A percentile compares a stretch with the other conserved stretches of the same genome.
Evolutionary conservation across 192 early-diverging fungal species (phyloP).

Genomic region (Coemansia sp.): DNA sequence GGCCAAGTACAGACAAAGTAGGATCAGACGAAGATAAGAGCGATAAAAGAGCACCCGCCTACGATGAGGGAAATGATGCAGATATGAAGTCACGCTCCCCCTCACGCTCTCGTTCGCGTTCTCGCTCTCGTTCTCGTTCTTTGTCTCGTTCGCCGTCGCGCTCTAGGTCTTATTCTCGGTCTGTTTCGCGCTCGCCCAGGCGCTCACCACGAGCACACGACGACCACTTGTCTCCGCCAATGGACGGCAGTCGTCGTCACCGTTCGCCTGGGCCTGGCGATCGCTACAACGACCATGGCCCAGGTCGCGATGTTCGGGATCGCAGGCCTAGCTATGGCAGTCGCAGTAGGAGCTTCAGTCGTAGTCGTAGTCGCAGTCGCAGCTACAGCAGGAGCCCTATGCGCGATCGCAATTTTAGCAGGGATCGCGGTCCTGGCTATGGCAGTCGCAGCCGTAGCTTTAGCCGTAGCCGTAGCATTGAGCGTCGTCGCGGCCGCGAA

Average conservation of each 20-base stretch:
- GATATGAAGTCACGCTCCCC: conserved; percentile 20
- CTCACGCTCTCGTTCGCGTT: conserved; percentile 13
- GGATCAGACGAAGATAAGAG: conserved; percentile 8
- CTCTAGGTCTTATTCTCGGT: conserved; percentile 7
- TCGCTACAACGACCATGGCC: neutral
- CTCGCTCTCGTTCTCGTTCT: conserved; percentile 10
- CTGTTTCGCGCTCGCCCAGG: conserved; percentile 26
- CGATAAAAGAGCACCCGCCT: conserved; percentile 14
- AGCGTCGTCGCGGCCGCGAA: conserved; percentile 9
- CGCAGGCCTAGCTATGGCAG: conserved; percentile 6
- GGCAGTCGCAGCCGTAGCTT: conserved; percentile 17
- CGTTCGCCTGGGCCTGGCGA: neutral
- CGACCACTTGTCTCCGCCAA: conserved; percentile 36
- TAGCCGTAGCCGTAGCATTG: conserved; percentile 5
- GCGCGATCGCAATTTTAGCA: conserved; percentile 11
- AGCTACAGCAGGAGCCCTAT: conserved; percentile 27
- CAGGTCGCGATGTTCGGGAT: conserved; percentile 3
- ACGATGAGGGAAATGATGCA: conserved; percentile 7
- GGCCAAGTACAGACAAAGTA: conserved; percentile 15
- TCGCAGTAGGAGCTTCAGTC: conserved; percentile 10
- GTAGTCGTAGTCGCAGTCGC: conserved; percentile 26
- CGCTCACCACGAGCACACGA: conserved; percentile 12
- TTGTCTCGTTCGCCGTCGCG: conserved; percentile 19
- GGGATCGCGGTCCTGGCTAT: neutral
- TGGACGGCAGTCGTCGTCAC: neutral